Evolutionary conservation across 2,329 filamentous ascomycete species (phyloP).

Genomic region (Monilinia polystroma): DNA sequence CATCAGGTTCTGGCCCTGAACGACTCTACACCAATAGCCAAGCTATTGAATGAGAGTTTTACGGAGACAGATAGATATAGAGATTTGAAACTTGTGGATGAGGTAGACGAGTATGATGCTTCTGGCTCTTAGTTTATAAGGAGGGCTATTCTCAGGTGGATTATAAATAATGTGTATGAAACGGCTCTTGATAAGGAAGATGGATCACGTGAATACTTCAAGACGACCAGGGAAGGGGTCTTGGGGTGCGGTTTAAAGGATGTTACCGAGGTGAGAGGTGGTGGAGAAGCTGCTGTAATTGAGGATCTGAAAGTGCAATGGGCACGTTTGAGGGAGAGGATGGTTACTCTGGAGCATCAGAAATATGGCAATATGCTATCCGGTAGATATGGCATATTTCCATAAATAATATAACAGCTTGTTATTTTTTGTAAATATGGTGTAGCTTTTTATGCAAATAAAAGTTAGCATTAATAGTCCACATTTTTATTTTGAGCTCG

Average conservation of each 20-base stretch:
- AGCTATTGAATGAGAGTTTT: constrained; percentile 31
- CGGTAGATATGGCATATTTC: no score
- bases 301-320: constrained; percentile 26
- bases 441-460: no score
- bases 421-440: no score
- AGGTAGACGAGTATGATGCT: constrained; percentile 23
- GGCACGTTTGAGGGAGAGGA: constrained; percentile 27
- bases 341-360: no score
- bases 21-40: constrained; percentile 25
- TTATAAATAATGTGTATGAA: constrained; percentile 27
- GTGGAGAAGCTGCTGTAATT: constrained; percentile 25
- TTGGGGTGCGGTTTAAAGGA: constrained; percentile 22
- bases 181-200: constrained; percentile 28
- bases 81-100: constrained; percentile 26
- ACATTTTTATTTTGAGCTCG: no score
- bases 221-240: constrained; percentile 25
- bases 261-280: constrained; percentile 23
- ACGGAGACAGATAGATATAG: constrained; percentile 26
- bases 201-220: constrained; percentile 30
- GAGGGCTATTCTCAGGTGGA: constrained; percentile 23
- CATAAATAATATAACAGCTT: no score
- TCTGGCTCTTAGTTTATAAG: background rate
- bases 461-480: no score
- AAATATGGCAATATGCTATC: no score
- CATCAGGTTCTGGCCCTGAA: no score